Percentiles rank a stretch among this genome's conserved stretches.
These are phyloP conservation scores for Alternaria tenuissima DNA, from an alignment of 2,329 filamentous ascomycete species.

Conservation along the genomic window DNA sequence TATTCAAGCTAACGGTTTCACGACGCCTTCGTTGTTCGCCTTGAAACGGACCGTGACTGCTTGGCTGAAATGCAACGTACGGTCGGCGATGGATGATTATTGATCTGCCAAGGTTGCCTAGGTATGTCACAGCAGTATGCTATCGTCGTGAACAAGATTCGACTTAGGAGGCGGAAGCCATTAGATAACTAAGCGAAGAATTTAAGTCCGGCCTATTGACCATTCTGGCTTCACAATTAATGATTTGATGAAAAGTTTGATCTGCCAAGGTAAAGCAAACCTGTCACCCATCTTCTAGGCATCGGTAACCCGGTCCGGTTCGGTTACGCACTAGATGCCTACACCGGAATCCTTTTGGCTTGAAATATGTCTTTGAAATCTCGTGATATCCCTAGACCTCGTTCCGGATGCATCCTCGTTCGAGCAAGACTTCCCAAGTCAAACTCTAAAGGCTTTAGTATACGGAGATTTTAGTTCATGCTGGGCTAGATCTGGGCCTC, in stretches of 20 bases:
- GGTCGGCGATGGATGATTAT: not conserved
- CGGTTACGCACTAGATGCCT: not conserved
- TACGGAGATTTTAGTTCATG: not conserved
- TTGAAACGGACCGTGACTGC: not conserved
- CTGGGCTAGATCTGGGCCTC: not conserved
- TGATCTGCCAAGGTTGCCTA: not conserved
- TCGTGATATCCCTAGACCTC: not conserved
- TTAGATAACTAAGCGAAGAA: too few species aligned
- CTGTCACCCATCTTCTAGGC: not conserved
- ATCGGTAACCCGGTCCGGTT: conserved; percentile 9
- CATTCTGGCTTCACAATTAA: too few species aligned
- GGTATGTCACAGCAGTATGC: too few species aligned
- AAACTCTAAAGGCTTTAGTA: not conserved
- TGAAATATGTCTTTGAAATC: not conserved
- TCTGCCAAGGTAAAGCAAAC: not conserved
- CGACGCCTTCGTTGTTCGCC: not conserved
- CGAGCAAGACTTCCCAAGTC: not conserved
- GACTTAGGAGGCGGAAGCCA: too few species aligned
- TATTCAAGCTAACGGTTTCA: not conserved
- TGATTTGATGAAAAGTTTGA: not conserved
- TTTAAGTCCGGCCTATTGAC: too few species aligned
- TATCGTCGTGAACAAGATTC: too few species aligned
- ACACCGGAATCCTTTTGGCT: not conserved
- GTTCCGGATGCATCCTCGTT: not conserved
- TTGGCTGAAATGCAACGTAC: not conserved